Evolutionary conservation across 2,329 filamentous ascomycete genomes (phyloP).

Genomic region (Cercospora brassicicola): DNA sequence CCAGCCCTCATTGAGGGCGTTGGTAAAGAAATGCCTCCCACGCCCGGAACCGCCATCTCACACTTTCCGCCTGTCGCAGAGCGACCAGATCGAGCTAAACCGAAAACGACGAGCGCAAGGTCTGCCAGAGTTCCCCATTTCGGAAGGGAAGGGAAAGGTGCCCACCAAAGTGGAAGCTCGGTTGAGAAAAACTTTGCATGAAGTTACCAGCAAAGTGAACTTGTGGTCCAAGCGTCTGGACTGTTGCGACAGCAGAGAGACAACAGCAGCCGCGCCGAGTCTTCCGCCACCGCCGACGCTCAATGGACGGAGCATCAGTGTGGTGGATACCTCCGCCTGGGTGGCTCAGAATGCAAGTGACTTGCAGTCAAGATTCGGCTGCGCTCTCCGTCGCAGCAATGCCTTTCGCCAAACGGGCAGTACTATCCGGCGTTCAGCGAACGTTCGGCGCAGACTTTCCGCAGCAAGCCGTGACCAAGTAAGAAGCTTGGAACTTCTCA

Average conservation of each 20-base stretch:
- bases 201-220: slow-evolving; percentile 1
- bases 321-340: slow-evolving; percentile 8
- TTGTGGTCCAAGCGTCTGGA: neutral
- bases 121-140: neutral
- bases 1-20: neutral
- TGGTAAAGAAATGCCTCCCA: neutral
- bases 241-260: neutral
- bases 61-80: neutral
- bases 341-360: neutral
- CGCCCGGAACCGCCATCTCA: neutral
- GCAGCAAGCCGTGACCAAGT: neutral
- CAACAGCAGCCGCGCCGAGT: neutral
- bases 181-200: neutral
- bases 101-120: neutral
- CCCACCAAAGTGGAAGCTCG: neutral
- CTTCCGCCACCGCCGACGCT: neutral
- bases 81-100: neutral
- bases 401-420: neutral
- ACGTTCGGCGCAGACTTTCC: neutral
- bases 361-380: neutral
- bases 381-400: neutral
- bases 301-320: neutral
- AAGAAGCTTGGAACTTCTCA: neutral
- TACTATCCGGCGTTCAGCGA: neutral
- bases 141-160: neutral